Evolutionary conservation across 2,329 filamentous ascomycete species (phyloP).

Genomic region (Scedosporium aurantiacum): DNA sequence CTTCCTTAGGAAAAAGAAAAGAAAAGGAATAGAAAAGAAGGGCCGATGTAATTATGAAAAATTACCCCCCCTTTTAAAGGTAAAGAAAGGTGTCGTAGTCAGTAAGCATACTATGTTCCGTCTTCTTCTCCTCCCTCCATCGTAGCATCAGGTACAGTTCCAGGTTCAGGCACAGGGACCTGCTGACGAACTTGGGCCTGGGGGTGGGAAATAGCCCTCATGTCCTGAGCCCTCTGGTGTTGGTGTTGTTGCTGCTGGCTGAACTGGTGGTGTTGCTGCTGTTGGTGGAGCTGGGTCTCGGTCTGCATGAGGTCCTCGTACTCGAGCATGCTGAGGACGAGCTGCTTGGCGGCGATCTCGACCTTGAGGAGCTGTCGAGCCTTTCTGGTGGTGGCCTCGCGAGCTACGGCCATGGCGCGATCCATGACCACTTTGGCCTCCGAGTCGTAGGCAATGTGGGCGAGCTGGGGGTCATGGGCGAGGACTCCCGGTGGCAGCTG

Average conservation of each 20-base stretch:
- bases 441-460: conserved; percentile 18
- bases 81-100: not conserved
- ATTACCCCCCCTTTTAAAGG: not conserved
- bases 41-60: not conserved
- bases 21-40: not conserved
- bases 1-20: not conserved
- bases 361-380: conserved; percentile 39
- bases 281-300: conserved; percentile 16
- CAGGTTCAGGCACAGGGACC: not conserved
- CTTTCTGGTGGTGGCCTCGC: conserved; percentile 26
- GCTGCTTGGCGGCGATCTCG: conserved; percentile 41
- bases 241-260: conserved; percentile 8
- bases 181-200: not conserved
- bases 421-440: conserved; percentile 30
- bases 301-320: conserved; percentile 32
- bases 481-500: conserved; percentile 6
- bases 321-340: conserved; percentile 40
- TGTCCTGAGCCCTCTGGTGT: not conserved
- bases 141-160: conserved; percentile 3
- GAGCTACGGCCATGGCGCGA: conserved; percentile 34
- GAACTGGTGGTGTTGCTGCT: conserved; percentile 13
- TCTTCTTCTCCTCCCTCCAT: conserved; percentile 5
- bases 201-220: not conserved
- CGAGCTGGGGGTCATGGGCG: conserved; percentile 6
- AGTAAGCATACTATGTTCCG: not conserved